A percentile compares a stretch with the other conserved stretches of the same genome.
These are phyloP conservation scores for Exutisphaerella laricina DNA, from an alignment of 2,329 filamentous ascomycete genomes.

Conservation along the genomic window DNA sequence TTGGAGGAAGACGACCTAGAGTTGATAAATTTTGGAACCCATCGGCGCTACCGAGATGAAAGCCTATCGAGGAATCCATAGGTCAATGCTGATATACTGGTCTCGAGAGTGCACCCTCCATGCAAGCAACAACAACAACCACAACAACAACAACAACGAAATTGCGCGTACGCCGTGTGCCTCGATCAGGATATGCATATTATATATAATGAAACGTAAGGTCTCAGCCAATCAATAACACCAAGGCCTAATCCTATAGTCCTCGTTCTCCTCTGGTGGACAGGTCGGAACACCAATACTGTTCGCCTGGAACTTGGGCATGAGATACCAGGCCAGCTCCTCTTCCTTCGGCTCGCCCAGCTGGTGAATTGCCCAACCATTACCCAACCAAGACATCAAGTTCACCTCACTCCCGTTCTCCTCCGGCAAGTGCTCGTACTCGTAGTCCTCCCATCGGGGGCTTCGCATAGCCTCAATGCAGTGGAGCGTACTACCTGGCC, in stretches of 20 bases:
- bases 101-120: too few species aligned
- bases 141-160: too few species aligned
- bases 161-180: too few species aligned
- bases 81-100: too few species aligned
- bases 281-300: slow-evolving; percentile 27
- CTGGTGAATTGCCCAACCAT: slow-evolving; percentile 60
- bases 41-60: too few species aligned
- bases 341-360: slow-evolving; percentile 33
- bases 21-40: too few species aligned
- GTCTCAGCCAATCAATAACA: slow-evolving; percentile 33
- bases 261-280: slow-evolving; percentile 38
- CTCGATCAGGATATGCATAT: too few species aligned
- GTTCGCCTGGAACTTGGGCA: slow-evolving; percentile 36
- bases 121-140: too few species aligned
- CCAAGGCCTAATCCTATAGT: slow-evolving; percentile 34
- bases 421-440: slow-evolving; percentile 42
- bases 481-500: slow-evolving; percentile 39
- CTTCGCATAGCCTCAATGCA: slow-evolving; percentile 53
- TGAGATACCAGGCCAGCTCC: slow-evolving; percentile 40
- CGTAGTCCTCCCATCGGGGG: slow-evolving; percentile 56
- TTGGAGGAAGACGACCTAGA: too few species aligned
- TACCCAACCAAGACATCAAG: slow-evolving; percentile 61
- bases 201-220: too few species aligned
- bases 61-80: too few species aligned
- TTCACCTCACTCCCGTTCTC: slow-evolving; percentile 37